A percentile compares a stretch with the other conserved stretches of the same genome.
Conservation (phyloP, 192 early-diverging fungal genomes). For the Kickxella alabastrina region DNA sequence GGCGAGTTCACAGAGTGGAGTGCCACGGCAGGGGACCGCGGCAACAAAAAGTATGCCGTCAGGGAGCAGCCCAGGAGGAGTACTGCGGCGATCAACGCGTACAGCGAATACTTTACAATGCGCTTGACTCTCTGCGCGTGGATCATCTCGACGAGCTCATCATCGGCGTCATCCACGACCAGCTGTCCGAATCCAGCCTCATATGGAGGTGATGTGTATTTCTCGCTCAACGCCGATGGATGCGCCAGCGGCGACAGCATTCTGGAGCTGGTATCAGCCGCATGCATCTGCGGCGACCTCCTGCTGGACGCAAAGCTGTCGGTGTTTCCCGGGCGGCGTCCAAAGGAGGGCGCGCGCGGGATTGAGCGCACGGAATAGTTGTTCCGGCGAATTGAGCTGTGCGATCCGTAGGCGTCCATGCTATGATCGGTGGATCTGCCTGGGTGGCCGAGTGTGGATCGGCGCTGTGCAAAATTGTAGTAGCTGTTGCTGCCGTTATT, state of each 20-base stretch:
- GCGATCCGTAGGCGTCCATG: constrained; percentile 7
- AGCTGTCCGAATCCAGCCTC: constrained; percentile 9
- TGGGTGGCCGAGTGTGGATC: constrained; percentile 4
- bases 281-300: constrained; percentile 14
- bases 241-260: constrained; percentile 7
- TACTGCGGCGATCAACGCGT: constrained; percentile 9
- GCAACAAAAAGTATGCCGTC: constrained; percentile 32
- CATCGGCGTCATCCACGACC: constrained; percentile 19
- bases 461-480: constrained; percentile 24
- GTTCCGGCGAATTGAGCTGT: constrained; percentile 6
- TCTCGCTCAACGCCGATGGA: constrained; percentile 16
- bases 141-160: constrained; percentile 41
- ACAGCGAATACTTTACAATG: constrained; percentile 21
- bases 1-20: constrained; percentile 35
- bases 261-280: constrained; percentile 4
- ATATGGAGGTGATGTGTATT: constrained; percentile 30
- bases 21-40: constrained; percentile 27
- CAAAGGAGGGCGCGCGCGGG: constrained; percentile 24
- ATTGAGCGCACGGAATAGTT: constrained; percentile 10
- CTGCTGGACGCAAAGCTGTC: constrained; percentile 11
- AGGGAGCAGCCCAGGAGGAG: constrained; percentile 23
- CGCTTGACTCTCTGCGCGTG: constrained; percentile 23
- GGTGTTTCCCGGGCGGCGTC: constrained; percentile 9
- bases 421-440: constrained; percentile 5
- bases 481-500: constrained; percentile 17